A percentile compares a stretch with the other conserved stretches of the same genome.
phyloP scores from a whole-genome alignment of 176 grass and related monocot species.

The Cocos nucifera region DNA sequence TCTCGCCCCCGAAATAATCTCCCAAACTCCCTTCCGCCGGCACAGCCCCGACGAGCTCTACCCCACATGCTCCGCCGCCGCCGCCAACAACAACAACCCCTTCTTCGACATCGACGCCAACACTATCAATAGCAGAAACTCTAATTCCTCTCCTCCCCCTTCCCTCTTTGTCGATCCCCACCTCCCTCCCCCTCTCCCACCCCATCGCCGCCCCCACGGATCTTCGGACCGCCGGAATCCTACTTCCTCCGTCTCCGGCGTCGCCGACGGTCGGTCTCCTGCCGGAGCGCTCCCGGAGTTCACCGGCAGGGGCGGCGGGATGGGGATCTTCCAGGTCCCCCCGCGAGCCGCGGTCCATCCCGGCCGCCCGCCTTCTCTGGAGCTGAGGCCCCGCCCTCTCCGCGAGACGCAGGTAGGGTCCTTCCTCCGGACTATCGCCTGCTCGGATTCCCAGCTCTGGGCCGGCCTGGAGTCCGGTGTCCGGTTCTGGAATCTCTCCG shows the following conservation, averaged over 20 bases:
- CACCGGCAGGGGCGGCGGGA: constrained; percentile 9
- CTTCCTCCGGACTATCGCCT: constrained; percentile 43
- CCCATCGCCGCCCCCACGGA: too few species aligned
- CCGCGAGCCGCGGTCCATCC: constrained; percentile 20
- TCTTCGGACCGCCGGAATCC: background rate
- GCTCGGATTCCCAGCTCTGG: constrained; percentile 27
- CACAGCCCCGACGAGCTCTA: constrained; percentile 55
- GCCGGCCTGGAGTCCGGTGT: constrained; percentile 50
- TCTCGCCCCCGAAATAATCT: constrained; percentile 33
- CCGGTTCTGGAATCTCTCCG: constrained; percentile 50
- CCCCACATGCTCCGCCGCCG: background rate
- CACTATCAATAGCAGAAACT: background rate
- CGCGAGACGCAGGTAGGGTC: constrained; percentile 44
- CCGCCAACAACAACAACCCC: background rate
- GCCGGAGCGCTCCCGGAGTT: constrained; percentile 41
- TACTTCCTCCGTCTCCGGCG: constrained; percentile 17
- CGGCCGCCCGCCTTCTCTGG: constrained; percentile 45
- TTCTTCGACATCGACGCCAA: constrained; percentile 30
- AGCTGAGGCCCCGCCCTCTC: constrained; percentile 55
- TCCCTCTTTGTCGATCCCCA: constrained; percentile 4
- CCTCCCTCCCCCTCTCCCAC: too few species aligned
- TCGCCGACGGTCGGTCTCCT: constrained; percentile 44
- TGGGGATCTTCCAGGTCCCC: background rate
- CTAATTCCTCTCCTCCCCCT: too few species aligned
- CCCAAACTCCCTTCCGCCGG: constrained; percentile 26